Evolutionary conservation across 345 rosid genomes (phyloP), one percentile per base, ranked within the genome.

Genomic region (Aquilaria sinensis): DNA sequence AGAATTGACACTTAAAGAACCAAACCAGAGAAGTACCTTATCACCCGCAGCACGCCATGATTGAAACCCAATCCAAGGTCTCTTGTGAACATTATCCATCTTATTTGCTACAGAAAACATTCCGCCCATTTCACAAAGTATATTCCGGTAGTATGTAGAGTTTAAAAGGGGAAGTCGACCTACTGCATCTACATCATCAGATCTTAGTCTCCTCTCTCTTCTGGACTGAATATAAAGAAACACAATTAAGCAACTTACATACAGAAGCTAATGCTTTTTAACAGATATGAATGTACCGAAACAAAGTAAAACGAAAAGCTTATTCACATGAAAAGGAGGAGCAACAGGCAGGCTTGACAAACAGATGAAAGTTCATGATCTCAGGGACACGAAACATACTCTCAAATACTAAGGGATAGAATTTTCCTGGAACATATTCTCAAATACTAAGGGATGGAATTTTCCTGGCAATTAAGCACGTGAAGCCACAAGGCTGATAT

Each of bases 1-100:
- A 51, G 23, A 60, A 54, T 57, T 34, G 61, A 74, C 56, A 71
- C 53, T 63, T 1, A 3, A 37, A 37, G 8, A 37, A 16, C 32
- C 58, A 30, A 62, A 46, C 23, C 49, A 52, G 67, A 70, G 58
- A 73, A 72, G 66, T 90, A 94, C 96, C 99, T 91, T 87, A 78
- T 93, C 83, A 81, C 96, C 97, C 67, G 93, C 79, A 72, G 97
- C 88, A 69, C 75, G 95, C 99, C 99, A 91, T 70, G 99, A 94
- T 67, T 94, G 99, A 75, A 94, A 94, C 57, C 99, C 99, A 72
- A 94, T 94, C 99, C 99, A 94, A 63, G 99, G 99, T 77, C 97
- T 87, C 70, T 62, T 78, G 77, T 94, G 99, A 77, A 91, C 79
- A 75, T 78, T 77, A 74, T 94, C 99, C 67, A 94, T 91, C 84